These are phyloP conservation scores for Corrigiola litoralis DNA, from an alignment of 179 eudicot genomes.

Conservation along the genomic window DNA sequence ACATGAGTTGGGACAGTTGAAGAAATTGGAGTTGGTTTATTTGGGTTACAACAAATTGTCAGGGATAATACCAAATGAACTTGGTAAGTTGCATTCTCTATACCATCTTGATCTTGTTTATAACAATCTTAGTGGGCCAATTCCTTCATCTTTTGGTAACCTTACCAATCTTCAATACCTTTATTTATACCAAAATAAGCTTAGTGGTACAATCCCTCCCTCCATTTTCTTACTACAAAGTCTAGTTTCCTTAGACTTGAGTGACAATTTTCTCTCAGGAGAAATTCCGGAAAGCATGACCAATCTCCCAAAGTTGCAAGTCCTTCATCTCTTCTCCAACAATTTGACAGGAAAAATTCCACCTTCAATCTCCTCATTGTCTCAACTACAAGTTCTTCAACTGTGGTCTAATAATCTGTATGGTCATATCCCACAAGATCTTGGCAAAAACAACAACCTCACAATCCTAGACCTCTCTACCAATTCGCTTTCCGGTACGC, in stretches of 20 bases:
- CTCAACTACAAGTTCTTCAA: constrained; percentile 70
- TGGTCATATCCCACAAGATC: constrained; percentile 63
- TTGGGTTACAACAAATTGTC: constrained; percentile 80
- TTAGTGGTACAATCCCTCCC: constrained; percentile 59
- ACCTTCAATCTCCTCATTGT: constrained; percentile 44
- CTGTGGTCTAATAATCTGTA: constrained; percentile 67
- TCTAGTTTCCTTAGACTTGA: constrained; percentile 63
- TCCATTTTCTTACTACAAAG: constrained; percentile 43
- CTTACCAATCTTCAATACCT: constrained; percentile 58
- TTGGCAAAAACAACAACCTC: constrained; percentile 67
- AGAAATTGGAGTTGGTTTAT: constrained; percentile 60
- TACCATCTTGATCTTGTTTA: constrained; percentile 72
- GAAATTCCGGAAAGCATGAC: constrained; percentile 48
- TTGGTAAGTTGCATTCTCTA: constrained; percentile 55
- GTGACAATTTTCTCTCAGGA: constrained; percentile 66
- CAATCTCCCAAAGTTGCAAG: constrained; percentile 47
- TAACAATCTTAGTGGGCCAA: constrained; percentile 67
- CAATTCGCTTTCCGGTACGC: constrained; percentile 63
- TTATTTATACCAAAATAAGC: constrained; percentile 64
- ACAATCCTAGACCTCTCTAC: constrained; percentile 83
- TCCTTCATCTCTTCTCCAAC: constrained; percentile 76
- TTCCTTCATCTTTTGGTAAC: constrained; percentile 69
- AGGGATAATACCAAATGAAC: constrained; percentile 57
- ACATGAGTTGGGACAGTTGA: constrained; percentile 42
- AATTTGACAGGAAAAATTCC: constrained; percentile 73